Evolutionary conservation across 331 rosid species (phyloP), one percentile per base, ranked within the genome.

Genomic region (Malus hybrid): DNA sequence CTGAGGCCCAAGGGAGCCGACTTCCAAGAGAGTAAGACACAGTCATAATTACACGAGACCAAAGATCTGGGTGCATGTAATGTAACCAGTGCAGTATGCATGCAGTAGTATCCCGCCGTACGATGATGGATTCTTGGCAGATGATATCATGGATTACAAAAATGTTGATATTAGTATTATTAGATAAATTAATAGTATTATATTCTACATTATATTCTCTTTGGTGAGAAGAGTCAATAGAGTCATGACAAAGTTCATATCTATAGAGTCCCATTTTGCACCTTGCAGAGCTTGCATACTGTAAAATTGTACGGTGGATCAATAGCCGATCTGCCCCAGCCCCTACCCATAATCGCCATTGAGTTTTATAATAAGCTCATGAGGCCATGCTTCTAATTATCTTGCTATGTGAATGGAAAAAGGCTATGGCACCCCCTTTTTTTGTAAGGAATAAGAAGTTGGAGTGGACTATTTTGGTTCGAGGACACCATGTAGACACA

Each of bases 191-290:
- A 18, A 13, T 12, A 26, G 3, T 13, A 63, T 15, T 30, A 16
- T 63, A 22, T 10, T 63, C 14, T 15, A 14, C 8, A 15, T 10
- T 57, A 29, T 10, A 78, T 58, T 70, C 71, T 20, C 57, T 77
- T 80, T 6, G 63, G 75, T 42, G 32, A 76, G 80, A 74, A 58
- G 72, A 68, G 78, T 77, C 84, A 80, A 77, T 30, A 56, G 76
- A 73, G 75, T 70, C 53, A 1, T 58, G 80, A 75, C 84, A 77
- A 80, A 71, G 9, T 75, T 83, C 71, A 70, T 52, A 63, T 77
- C 78, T 61, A 1, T 33, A 70, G 13, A 57, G 52, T 78, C 60
- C 44, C 71, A 78, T 82, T 70, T 39, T 7, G 16, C 36, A 20
- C 34, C 24, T 18, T 22, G 7, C 79, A 61, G 44, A n/a, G 19